These are phyloP conservation scores for Heritiera fomes DNA, from an alignment of 345 rosid genomes.

Conservation along the genomic window DNA sequence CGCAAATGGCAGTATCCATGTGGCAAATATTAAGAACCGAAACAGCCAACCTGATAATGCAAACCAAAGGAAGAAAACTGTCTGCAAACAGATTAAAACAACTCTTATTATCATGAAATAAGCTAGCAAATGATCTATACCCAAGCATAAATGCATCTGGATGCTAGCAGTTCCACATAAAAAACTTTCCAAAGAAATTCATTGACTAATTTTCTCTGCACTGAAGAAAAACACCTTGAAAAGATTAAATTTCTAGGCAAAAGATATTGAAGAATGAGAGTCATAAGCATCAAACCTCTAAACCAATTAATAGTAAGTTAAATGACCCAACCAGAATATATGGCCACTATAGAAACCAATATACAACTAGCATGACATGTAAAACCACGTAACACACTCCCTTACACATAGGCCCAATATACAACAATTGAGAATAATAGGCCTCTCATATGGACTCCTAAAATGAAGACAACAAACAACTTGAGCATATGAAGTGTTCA, in stretches of 20 bases:
- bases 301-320: neutral
- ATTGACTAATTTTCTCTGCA: neutral
- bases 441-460: neutral
- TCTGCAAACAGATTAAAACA: conserved; percentile 40
- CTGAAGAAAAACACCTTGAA: neutral
- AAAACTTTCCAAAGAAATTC: neutral
- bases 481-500: neutral
- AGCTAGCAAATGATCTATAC: neutral
- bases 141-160: neutral
- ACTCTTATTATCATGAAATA: neutral
- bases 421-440: neutral
- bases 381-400: neutral
- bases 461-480: conserved; percentile 11
- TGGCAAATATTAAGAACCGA: conserved; percentile 65
- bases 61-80: conserved; percentile 88
- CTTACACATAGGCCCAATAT: neutral
- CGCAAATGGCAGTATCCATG: conserved; percentile 87
- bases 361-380: neutral
- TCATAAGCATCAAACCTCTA: neutral
- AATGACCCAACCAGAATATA: neutral
- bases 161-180: neutral
- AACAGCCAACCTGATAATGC: conserved; percentile 95
- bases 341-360: neutral
- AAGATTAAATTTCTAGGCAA: neutral
- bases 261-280: neutral